These are phyloP conservation scores for Cladobotryum mycophilum DNA, from an alignment of 2,329 filamentous ascomycete genomes.

Conservation along the genomic window DNA sequence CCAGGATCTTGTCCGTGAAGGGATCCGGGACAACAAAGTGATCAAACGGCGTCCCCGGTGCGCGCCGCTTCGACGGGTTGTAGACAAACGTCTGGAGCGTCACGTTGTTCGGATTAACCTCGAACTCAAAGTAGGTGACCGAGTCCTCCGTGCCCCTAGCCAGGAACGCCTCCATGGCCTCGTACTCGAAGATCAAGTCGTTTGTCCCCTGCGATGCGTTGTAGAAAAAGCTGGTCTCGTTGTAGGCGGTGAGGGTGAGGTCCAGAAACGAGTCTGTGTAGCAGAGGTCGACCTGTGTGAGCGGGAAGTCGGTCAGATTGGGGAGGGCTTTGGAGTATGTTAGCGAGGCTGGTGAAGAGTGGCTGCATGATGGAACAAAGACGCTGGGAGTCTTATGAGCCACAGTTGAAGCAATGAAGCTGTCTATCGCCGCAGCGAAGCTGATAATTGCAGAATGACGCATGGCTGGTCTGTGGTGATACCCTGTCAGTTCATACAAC, in stretches of 20 bases:
- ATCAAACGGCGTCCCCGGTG: slow-evolving; percentile 36
- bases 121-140: slow-evolving; percentile 44
- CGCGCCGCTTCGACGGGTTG: slow-evolving; percentile 42
- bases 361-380: too few species aligned
- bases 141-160: slow-evolving; percentile 39
- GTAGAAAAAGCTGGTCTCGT: slow-evolving; percentile 43
- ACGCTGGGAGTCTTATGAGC: too few species aligned
- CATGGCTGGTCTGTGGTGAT: too few species aligned
- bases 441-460: too few species aligned
- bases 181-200: slow-evolving; percentile 41
- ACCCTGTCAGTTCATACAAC: too few species aligned
- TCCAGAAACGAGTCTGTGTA: slow-evolving; percentile 35
- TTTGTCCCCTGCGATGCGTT: slow-evolving; percentile 37
- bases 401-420: too few species aligned
- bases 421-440: too few species aligned
- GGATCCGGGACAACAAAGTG: slow-evolving; percentile 36
- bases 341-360: slow-evolving; percentile 11
- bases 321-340: slow-evolving; percentile 38
- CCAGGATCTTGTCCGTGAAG: slow-evolving; percentile 33
- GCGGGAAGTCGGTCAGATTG: slow-evolving; percentile 33
- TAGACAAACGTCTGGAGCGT: slow-evolving; percentile 46
- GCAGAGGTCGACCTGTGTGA: slow-evolving; percentile 40
- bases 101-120: slow-evolving; percentile 43
- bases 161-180: slow-evolving; percentile 47
- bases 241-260: slow-evolving; percentile 38